These are phyloP conservation scores for Hevea brasiliensis DNA, from an alignment of 345 rosid species.

Conservation along the genomic window DNA sequence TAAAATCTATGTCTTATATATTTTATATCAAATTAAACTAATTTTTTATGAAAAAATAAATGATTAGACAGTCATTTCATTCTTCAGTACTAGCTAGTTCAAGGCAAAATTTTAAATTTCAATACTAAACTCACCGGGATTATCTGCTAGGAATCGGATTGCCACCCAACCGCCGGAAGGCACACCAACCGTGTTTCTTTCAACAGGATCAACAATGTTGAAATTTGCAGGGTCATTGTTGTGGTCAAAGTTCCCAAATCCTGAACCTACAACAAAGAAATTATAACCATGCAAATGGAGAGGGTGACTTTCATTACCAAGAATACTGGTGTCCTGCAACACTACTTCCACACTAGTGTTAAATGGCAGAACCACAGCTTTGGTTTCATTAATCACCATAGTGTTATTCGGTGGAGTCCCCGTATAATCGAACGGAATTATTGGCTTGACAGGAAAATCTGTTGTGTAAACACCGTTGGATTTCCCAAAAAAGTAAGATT, in stretches of 20 bases:
- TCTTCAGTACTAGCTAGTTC: too few species aligned
- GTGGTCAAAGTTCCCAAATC: slow-evolving; percentile 11
- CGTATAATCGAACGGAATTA: slow-evolving; percentile 7
- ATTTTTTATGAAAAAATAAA: too few species aligned
- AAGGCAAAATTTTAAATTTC: too few species aligned
- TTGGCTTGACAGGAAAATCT: neutral
- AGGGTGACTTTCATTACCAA: slow-evolving; percentile 19
- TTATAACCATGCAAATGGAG: slow-evolving; percentile 10
- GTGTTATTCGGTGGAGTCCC: slow-evolving; percentile 18
- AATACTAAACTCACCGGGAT: slow-evolving; percentile 7
- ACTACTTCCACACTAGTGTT: slow-evolving; percentile 17
- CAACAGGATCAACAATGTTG: slow-evolving; percentile 13
- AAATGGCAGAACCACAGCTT: slow-evolving; percentile 8
- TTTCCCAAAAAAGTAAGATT: slow-evolving; percentile 1
- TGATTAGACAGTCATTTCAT: too few species aligned
- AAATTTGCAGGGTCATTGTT: slow-evolving; percentile 1
- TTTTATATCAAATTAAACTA: too few species aligned
- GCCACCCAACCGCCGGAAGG: slow-evolving; percentile 20
- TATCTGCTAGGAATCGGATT: slow-evolving; percentile 7
- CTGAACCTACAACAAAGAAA: slow-evolving; percentile 1
- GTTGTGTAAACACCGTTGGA: slow-evolving; percentile 6
- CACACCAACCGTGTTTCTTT: slow-evolving; percentile 17
- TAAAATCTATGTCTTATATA: too few species aligned
- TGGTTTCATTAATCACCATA: slow-evolving; percentile 10
- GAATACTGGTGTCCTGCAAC: slow-evolving; percentile 20